Evolutionary conservation across 2,329 filamentous ascomycete species (phyloP).

Genomic region (Cladosporium sp.): DNA sequence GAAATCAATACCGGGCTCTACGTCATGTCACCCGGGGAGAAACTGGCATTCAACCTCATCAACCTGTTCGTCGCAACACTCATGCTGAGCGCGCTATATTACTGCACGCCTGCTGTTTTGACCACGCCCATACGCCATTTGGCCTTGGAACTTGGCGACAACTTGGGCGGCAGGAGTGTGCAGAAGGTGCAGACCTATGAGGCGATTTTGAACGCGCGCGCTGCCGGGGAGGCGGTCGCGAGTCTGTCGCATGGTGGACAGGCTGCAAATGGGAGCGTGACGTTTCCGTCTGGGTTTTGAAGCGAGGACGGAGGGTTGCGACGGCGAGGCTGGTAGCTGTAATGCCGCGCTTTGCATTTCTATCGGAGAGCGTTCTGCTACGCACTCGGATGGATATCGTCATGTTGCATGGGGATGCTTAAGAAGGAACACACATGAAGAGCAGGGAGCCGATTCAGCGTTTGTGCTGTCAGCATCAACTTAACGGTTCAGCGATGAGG

Average conservation of each 20-base stretch:
- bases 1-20: constrained; percentile 26
- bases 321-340: too few species aligned
- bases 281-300: background rate
- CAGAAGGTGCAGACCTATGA: background rate
- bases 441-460: too few species aligned
- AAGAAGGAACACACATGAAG: too few species aligned
- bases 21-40: constrained; percentile 27
- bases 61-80: constrained; percentile 19
- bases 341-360: too few species aligned
- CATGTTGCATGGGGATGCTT: too few species aligned
- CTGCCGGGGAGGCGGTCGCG: background rate
- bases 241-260: background rate
- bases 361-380: too few species aligned
- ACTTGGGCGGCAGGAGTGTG: background rate
- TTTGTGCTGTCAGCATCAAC: too few species aligned
- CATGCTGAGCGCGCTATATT: constrained; percentile 15
- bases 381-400: too few species aligned
- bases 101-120: constrained; percentile 14
- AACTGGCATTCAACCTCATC: constrained; percentile 26
- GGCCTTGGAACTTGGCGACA: background rate
- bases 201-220: background rate
- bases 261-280: background rate
- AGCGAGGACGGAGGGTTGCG: too few species aligned
- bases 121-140: background rate
- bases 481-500: too few species aligned